Base-by-base conservation (phyloP, 352 stramenopile genomes). In the Globisporangium paroecandrum region DNA sequence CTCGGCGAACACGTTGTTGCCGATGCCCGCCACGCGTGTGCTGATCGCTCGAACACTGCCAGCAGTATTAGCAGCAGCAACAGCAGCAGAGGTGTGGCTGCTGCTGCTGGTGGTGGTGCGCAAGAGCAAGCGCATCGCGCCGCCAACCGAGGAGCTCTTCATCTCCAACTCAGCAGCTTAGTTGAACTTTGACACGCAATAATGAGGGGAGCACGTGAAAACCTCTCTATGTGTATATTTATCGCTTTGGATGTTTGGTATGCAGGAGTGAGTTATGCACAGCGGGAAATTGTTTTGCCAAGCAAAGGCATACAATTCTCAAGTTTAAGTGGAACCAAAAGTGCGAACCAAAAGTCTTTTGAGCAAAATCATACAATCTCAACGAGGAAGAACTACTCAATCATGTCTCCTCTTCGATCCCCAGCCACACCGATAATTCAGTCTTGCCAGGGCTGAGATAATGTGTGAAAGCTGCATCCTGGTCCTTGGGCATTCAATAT, bases 1-100 rank as follows among this genome's bases (percentile, higher is more conserved):
- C 75, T 97, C 87, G 12, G 87, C 87, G 59, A 95, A 97, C 49
- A 97, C 89, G 58, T 93, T 95, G 64, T 82, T 81, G 24, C 85
- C 82, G 38, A 95, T 80, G 34, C 78, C 77, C 10, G 76, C 69
- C 55, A 91, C 82, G 61, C 85, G 82, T 27, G 76, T 77, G 71
- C 82, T 91, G 73, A 90, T 90, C 53, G 54, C 36, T 38, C 82
- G 82, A 20, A 65, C 57, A 1, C 36, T 56, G 41, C 56, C 29
- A 6, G 4, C 18, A 15, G 8, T 8, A 22, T 6, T 20, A 24
- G 43, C 5, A 22, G 25, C 41, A 47, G 13, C 18, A 51, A 0
- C 18, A 51, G 18, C 6, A 24, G 43, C 43, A 51, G 43, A 51
- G 43, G 43, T 18, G 20, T 22, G 20, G 55, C 15, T 24, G 12